Base-by-base conservation (phyloP, 2,329 filamentous ascomycete genomes). In the Cadophora malorum region DNA sequence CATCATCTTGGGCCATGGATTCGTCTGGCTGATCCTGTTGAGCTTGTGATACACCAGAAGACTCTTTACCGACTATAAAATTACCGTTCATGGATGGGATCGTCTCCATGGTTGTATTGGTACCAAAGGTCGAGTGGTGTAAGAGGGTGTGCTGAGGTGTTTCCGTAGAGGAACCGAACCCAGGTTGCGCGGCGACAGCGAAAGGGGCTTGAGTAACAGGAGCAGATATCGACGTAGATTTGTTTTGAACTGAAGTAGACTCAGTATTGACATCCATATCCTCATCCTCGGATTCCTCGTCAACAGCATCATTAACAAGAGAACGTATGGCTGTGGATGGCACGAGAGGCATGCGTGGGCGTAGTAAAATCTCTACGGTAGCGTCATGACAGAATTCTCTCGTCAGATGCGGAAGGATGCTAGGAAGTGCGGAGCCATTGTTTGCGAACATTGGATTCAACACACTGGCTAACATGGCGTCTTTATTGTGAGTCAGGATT, bases 381-480 rank as follows among this genome's bases (percentile, higher is more conserved):
- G 86, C 82, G 61, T 90, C 86, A 12, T 84, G 78, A 0, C 88
- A 83, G 74, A 89, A 92, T 62, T 87, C 85, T 65, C 89, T 85
- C 8, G 88, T 86, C 31, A 97, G 81, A 74, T 97, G 91, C 0
- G 95, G 94, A 59, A 97, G 80, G 59, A 97, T 90, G 77, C 90
- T 96, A 33, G 91, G 84, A 69, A 89, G 87, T 63, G 87, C 85
- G 71, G 87, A 83, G 52, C 90, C 86, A 76, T 89, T 84, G 75
- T 86, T 82, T 75, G 89, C 83, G 70, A 88, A 81, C 78, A 89
- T 87, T 0, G 93, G 92, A 78, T 96, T 93, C 68, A 97, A 82
- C 14, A 96, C 89, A 77, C 93, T 95, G 6, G 93, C 88, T 12
- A 96, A 76, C 86, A 97, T 92, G 52, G 91, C 90, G 38, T 89